phyloP scores from a whole-genome alignment of 306 rosid genomes.

The Vicia faba region DNA sequence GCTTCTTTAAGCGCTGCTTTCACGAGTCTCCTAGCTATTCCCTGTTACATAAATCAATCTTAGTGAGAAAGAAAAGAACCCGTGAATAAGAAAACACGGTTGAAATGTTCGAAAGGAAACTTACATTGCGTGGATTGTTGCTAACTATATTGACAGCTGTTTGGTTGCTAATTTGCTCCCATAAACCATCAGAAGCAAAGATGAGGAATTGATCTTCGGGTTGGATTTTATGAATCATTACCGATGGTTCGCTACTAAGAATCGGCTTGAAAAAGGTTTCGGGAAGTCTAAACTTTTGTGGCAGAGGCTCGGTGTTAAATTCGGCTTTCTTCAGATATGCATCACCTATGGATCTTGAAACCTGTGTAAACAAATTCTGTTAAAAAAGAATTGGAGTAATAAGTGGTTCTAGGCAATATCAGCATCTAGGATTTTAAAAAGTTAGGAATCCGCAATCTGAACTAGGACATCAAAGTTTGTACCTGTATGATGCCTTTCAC shows the following conservation, averaged over 20 bases:
- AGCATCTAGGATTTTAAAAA: too few relatives aligned
- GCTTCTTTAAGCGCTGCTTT: conserved; percentile 79
- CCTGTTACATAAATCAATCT: conserved; percentile 48
- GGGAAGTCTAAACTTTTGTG: conserved; percentile 55
- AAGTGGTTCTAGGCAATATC: too few relatives aligned
- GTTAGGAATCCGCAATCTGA: too few relatives aligned
- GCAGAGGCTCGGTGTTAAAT: conserved; percentile 76
- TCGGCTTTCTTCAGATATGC: conserved; percentile 77
- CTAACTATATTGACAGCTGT: conserved; percentile 69
- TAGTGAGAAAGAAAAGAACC: conserved; percentile 5
- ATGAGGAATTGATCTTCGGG: conserved; percentile 74
- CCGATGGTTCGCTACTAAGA: conserved; percentile 67
- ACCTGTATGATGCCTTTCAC: conserved; percentile 94
- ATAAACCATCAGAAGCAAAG: conserved; percentile 86
- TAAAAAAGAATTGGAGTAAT: not conserved
- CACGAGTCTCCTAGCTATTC: conserved; percentile 52
- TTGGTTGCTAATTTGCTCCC: conserved; percentile 91
- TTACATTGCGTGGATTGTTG: conserved; percentile 62
- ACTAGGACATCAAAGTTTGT: too few relatives aligned
- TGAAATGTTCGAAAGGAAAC: conserved; percentile 7
- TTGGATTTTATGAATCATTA: conserved; percentile 54
- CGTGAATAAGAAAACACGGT: not conserved
- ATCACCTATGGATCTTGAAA: conserved; percentile 84
- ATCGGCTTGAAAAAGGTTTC: conserved; percentile 75
- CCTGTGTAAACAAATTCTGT: conserved; percentile 50